A percentile compares a stretch with the other conserved stretches of the same genome.
These are phyloP conservation scores for Neurospora sp. DNA, from an alignment of 2,329 filamentous ascomycete species.

Conservation along the genomic window DNA sequence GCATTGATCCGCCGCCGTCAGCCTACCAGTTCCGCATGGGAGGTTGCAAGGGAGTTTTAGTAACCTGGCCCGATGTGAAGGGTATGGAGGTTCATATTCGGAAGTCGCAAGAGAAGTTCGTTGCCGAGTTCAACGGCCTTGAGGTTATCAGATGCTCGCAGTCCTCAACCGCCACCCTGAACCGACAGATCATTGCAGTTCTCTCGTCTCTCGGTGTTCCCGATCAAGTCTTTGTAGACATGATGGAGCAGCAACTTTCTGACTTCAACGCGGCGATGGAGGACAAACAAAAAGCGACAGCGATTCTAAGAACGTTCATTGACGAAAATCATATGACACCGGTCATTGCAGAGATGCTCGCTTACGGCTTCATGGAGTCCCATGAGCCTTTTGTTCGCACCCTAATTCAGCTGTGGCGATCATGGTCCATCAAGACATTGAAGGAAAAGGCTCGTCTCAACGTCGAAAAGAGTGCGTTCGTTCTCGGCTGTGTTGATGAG, in stretches of 20 bases:
- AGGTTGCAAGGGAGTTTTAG: constrained; percentile 83
- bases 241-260: constrained; percentile 58
- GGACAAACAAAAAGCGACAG: constrained; percentile 52
- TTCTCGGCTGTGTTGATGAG: constrained; percentile 85
- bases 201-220: constrained; percentile 67
- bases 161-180: constrained; percentile 69
- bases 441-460: constrained; percentile 88
- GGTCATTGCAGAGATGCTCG: constrained; percentile 64
- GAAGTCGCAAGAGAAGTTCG: constrained; percentile 82
- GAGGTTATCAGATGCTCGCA: constrained; percentile 80
- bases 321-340: constrained; percentile 80
- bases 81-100: constrained; percentile 67
- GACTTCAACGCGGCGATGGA: constrained; percentile 62
- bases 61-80: constrained; percentile 59
- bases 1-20: constrained; percentile 55
- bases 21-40: constrained; percentile 88
- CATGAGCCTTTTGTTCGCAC: constrained; percentile 76
- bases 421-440: constrained; percentile 80
- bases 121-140: constrained; percentile 56
- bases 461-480: constrained; percentile 73
- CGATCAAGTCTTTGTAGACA: constrained; percentile 53
- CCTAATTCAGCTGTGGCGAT: constrained; percentile 72
- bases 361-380: constrained; percentile 65
- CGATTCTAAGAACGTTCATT: constrained; percentile 62
- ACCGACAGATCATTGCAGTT: constrained; percentile 84